Evolutionary conservation across 2,329 filamentous ascomycete species (phyloP).

Genomic region (Onygena corvina): DNA sequence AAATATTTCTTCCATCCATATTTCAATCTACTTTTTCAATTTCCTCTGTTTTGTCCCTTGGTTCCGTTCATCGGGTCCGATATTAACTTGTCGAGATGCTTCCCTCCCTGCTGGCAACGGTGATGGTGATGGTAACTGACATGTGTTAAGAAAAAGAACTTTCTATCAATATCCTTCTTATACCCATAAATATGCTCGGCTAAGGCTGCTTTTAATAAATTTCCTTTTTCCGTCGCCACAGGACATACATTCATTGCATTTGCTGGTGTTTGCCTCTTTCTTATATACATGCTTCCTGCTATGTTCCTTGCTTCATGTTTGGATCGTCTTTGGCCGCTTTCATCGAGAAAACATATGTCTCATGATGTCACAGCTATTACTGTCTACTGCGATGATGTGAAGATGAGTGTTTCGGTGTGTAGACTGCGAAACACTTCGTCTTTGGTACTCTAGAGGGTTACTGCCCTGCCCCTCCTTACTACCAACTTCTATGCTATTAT

Average conservation of each 20-base stretch:
- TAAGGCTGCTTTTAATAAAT: constrained; percentile 5
- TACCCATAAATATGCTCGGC: constrained; percentile 7
- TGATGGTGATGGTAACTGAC: constrained; percentile 5
- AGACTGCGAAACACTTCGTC: no score
- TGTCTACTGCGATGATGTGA: not conserved
- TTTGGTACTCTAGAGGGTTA: no score
- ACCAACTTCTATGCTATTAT: no score
- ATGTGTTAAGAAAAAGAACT: constrained; percentile 6
- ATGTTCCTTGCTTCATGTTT: not conserved
- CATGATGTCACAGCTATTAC: not conserved
- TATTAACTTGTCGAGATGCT: constrained; percentile 3
- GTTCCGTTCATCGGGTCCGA: not conserved
- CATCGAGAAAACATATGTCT: not conserved
- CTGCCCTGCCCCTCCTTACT: no score
- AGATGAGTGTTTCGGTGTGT: not conserved
- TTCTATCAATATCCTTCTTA: constrained; percentile 2
- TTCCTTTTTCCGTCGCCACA: not conserved
- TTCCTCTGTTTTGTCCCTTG: not conserved
- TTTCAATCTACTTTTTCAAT: not conserved
- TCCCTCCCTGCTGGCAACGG: constrained; percentile 6
- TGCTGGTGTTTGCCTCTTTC: not conserved
- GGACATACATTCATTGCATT: not conserved
- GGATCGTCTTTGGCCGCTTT: not conserved
- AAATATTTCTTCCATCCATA: not conserved
- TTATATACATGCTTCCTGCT: not conserved